phyloP scores from a whole-genome alignment of 73 alveolate species.

The Uronychia setigera region DNA sequence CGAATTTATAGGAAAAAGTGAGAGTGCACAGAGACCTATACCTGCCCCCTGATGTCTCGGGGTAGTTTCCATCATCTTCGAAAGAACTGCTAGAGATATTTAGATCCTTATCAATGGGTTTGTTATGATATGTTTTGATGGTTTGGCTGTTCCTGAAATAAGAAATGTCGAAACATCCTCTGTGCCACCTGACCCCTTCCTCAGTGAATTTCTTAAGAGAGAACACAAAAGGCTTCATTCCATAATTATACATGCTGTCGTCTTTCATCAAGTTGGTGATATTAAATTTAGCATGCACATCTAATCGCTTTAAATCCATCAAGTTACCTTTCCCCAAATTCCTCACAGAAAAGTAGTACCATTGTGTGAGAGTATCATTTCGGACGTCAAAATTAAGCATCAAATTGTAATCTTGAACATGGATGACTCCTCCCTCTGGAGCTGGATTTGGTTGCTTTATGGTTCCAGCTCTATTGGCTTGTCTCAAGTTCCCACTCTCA shows the following conservation, averaged over 20 bases:
- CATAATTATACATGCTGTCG: constrained; percentile 35
- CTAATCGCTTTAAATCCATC: not conserved
- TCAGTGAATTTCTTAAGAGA: constrained; percentile 20
- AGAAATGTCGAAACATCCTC: constrained; percentile 36
- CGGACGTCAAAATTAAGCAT: constrained; percentile 18
- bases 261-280: constrained; percentile 44
- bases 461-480: constrained; percentile 37
- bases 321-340: constrained; percentile 9
- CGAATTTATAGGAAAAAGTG: constrained; percentile 80
- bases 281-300: not conserved
- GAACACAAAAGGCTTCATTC: constrained; percentile 45
- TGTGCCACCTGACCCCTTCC: constrained; percentile 30
- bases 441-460: not conserved
- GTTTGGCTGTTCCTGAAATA: constrained; percentile 6
- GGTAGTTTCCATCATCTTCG: not conserved
- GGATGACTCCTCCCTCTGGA: not conserved
- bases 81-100: constrained; percentile 31
- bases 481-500: constrained; percentile 62
- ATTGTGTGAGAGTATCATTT: constrained; percentile 31
- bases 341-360: constrained; percentile 36
- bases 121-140: not conserved
- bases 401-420: constrained; percentile 24
- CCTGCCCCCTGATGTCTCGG: not conserved
- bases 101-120: constrained; percentile 25
- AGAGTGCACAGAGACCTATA: constrained; percentile 64